phyloP scores from a whole-genome alignment of 306 rosid genomes.

The Corylus americana region DNA sequence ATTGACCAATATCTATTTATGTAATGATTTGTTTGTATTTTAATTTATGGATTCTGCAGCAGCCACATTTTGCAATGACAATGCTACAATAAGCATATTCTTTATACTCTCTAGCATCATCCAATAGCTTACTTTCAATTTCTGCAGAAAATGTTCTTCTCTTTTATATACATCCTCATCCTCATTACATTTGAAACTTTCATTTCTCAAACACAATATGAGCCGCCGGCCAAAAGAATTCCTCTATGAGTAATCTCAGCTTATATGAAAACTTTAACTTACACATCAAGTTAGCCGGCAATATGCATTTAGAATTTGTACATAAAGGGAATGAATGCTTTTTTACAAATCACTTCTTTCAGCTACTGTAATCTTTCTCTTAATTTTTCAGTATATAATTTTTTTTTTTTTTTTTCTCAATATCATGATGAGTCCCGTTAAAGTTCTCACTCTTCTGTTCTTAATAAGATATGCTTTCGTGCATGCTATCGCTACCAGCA shows the following conservation, averaged over 20 bases:
- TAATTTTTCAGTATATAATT: background rate
- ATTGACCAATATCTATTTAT: background rate
- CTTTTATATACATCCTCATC: too few relatives aligned
- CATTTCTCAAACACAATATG: slow-evolving; percentile 15
- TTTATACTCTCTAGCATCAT: background rate
- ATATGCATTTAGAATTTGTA: background rate
- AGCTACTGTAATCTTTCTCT: background rate
- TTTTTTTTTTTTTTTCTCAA: background rate
- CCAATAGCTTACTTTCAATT: background rate
- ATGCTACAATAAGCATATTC: background rate
- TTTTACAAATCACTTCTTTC: slow-evolving; percentile 8
- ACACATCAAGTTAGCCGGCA: slow-evolving; percentile 40
- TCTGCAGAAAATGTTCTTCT: background rate
- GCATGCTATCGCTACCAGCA: slow-evolving; percentile 40
- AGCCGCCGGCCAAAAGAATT: background rate
- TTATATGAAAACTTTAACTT: slow-evolving; percentile 24
- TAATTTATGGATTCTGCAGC: background rate
- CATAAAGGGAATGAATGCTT: slow-evolving; percentile 28
- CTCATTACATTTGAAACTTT: background rate
- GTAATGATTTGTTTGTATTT: background rate
- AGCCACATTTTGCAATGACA: background rate
- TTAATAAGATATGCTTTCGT: slow-evolving; percentile 37
- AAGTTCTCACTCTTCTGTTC: slow-evolving; percentile 35
- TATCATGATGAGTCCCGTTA: slow-evolving; percentile 27
- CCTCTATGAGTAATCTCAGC: slow-evolving; percentile 25